Evolutionary conservation across 331 rosid genomes (phyloP).

Genomic region (Quercus lobata): DNA sequence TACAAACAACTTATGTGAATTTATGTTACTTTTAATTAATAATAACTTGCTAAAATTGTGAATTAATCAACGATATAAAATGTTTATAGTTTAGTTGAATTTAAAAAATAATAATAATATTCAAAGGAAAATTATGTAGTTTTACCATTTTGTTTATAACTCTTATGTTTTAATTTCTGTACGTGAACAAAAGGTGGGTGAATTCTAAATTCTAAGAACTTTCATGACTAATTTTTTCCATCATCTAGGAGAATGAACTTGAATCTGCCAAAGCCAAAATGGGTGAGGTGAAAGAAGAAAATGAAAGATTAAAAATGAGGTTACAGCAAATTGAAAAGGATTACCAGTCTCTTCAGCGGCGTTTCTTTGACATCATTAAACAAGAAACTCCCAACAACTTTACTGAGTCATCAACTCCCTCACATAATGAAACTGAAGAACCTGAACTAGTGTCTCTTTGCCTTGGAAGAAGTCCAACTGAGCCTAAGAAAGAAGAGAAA

Average conservation of each 20-base stretch:
- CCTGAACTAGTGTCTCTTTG: constrained; percentile 67
- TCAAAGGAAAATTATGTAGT: no score
- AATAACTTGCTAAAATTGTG: no score
- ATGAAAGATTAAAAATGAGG: constrained; percentile 54
- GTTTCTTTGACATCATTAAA: constrained; percentile 38
- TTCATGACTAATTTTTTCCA: background rate
- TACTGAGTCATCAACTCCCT: constrained; percentile 24
- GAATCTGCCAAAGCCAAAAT: constrained; percentile 64
- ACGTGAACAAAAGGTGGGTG: background rate
- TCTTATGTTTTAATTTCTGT: background rate
- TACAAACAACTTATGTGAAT: no score
- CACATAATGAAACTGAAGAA: constrained; percentile 42
- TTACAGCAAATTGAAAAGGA: constrained; percentile 60
- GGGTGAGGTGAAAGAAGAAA: constrained; percentile 68
- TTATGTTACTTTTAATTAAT: no score
- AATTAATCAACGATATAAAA: no score
- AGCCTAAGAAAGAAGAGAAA: constrained; percentile 32
- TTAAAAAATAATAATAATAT: no score
- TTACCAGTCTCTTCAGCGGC: constrained; percentile 57
- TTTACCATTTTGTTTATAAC: background rate
- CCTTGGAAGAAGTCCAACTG: constrained; percentile 59
- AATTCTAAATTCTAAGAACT: background rate
- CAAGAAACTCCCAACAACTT: constrained; percentile 23
- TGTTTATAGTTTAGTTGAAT: no score
- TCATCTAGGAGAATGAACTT: constrained; percentile 38